These are phyloP conservation scores for Albugo laibachii DNA, from an alignment of 352 stramenopile genomes.

Conservation along the genomic window DNA sequence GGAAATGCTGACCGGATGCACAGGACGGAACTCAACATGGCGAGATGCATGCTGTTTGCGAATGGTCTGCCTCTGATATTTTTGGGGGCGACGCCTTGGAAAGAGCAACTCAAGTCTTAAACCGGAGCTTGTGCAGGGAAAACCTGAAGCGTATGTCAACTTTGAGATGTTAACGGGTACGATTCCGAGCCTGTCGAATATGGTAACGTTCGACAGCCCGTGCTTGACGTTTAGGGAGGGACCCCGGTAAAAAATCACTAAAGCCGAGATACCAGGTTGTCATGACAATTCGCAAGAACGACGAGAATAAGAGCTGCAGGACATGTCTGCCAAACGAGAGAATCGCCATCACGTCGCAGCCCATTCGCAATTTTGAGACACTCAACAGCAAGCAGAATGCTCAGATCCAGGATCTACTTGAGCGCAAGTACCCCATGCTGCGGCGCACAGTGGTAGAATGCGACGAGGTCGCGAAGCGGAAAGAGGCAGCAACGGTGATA, in stretches of 20 bases:
- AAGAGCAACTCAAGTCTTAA: constrained; percentile 1
- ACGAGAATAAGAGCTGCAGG: constrained; percentile 3
- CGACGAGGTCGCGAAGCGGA: too few relatives aligned
- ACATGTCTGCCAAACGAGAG: not conserved
- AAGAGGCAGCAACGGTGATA: too few relatives aligned
- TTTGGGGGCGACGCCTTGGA: constrained; percentile 1
- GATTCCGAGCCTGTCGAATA: not conserved
- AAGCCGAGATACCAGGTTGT: not conserved
- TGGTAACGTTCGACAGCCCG: constrained; percentile 1
- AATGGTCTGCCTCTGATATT: not conserved
- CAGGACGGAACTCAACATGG: not conserved
- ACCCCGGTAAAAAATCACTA: constrained; percentile 1
- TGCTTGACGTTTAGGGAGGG: constrained; percentile 1
- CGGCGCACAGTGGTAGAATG: too few relatives aligned
- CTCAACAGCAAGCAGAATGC: constrained; percentile 1
- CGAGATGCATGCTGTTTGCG: not conserved
- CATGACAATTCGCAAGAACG: constrained; percentile 2
- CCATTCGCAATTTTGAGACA: constrained; percentile 5
- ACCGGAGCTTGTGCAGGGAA: not conserved
- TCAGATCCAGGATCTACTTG: not conserved
- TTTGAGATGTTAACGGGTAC: not conserved
- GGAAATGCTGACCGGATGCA: not conserved
- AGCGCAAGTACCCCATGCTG: not conserved
- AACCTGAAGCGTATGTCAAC: not conserved
- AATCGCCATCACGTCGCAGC: not conserved